phyloP scores from a whole-genome alignment of 192 early-diverging fungal genomes.

The Fimicolochytrium jonesii region DNA sequence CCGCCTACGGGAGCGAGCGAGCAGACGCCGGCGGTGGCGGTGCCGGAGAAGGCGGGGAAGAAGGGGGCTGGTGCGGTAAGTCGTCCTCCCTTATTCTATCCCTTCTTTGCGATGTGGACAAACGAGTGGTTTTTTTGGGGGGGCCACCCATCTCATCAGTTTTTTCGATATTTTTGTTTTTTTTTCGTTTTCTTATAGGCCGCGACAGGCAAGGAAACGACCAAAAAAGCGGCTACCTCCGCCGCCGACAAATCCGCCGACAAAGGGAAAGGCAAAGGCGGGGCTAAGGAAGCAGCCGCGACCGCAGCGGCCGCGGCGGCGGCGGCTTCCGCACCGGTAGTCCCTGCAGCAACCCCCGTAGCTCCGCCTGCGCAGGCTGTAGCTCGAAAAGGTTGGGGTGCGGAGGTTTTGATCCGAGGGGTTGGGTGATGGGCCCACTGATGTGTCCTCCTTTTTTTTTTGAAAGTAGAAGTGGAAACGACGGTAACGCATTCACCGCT shows the following conservation, averaged over 20 bases:
- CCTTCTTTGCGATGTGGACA: too few relatives aligned
- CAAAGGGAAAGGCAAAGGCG: slow-evolving; percentile 9
- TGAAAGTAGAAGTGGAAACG: slow-evolving; percentile 1
- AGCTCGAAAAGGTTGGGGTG: neutral
- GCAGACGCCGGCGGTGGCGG: neutral
- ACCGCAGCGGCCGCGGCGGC: slow-evolving; percentile 5
- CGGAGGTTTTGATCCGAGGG: neutral
- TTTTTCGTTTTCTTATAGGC: too few relatives aligned
- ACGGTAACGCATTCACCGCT: slow-evolving; percentile 1
- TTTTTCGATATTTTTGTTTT: too few relatives aligned
- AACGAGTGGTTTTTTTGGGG: too few relatives aligned
- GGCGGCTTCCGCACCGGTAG: slow-evolving; percentile 3
- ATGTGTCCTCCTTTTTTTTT: too few relatives aligned
- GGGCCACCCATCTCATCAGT: too few relatives aligned
- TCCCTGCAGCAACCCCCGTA: neutral
- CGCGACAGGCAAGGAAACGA: too few relatives aligned
- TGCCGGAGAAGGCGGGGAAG: neutral
- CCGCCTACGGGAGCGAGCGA: neutral
- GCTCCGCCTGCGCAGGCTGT: neutral
- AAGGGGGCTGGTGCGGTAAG: too few relatives aligned
- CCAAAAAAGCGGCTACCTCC: too few relatives aligned
- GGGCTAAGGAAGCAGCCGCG: slow-evolving; percentile 11
- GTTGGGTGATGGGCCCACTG: too few relatives aligned
- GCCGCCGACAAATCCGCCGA: too few relatives aligned
- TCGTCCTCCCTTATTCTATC: too few relatives aligned